phyloP scores from a whole-genome alignment of 2,329 filamentous ascomycete species.

The Fusarium liriodendri region DNA sequence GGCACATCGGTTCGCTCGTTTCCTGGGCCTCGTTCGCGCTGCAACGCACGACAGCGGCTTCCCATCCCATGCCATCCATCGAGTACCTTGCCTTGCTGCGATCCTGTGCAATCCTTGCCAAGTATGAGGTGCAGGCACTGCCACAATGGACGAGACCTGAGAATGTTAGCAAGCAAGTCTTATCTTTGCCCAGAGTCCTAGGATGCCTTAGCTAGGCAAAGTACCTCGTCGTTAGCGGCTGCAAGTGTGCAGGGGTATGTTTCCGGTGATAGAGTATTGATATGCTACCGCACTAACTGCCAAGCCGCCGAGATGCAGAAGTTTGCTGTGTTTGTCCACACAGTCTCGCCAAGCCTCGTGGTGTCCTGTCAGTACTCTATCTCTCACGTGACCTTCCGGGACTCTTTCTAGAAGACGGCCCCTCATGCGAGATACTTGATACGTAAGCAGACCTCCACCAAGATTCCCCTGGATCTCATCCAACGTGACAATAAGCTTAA shows the following conservation, averaged over 20 bases:
- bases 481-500: constrained; percentile 43
- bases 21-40: constrained; percentile 9
- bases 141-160: constrained; percentile 32
- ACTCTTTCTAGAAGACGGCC: constrained; percentile 39
- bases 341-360: background rate
- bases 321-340: constrained; percentile 3
- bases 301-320: background rate
- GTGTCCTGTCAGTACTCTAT: constrained; percentile 13
- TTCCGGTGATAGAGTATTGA: background rate
- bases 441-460: constrained; percentile 37
- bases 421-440: constrained; percentile 37
- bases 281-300: constrained; percentile 29
- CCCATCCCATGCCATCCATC: background rate
- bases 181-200: constrained; percentile 28
- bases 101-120: constrained; percentile 21
- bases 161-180: constrained; percentile 36
- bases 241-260: constrained; percentile 11
- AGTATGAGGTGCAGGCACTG: constrained; percentile 42
- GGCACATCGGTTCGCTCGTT: constrained; percentile 9
- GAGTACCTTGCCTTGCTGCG: constrained; percentile 18
- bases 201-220: constrained; percentile 36
- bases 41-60: constrained; percentile 20
- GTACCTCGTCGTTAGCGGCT: constrained; percentile 33
- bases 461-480: constrained; percentile 29
- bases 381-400: constrained; percentile 18